Percentiles rank a stretch among this genome's conserved stretches.
Conservation (phyloP, 805 yeast species). For the Cyberlindnera samutprakarnensis region DNA sequence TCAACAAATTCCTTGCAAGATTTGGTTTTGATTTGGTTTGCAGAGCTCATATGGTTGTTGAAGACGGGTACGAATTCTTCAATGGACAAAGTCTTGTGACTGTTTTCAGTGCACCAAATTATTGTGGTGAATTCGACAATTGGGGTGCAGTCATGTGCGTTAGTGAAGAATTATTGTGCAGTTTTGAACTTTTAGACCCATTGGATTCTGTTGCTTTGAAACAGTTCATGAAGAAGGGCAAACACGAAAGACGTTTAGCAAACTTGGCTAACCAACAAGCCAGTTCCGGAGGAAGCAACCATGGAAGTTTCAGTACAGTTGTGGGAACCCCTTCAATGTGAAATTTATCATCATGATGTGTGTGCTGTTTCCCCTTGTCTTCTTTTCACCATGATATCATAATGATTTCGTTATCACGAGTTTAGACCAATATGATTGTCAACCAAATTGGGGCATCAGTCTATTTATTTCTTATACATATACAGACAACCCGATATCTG, state of each 20-base stretch:
- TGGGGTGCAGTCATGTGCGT: constrained; percentile 99
- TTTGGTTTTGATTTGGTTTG: constrained; percentile 80
- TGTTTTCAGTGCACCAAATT: constrained; percentile 97
- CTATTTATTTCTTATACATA: too few relatives aligned
- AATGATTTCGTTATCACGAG: too few relatives aligned
- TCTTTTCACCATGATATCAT: too few relatives aligned
- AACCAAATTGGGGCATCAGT: too few relatives aligned
- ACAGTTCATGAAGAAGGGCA: constrained; percentile 92
- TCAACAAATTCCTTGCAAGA: constrained; percentile 61
- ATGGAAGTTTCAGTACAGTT: neutral
- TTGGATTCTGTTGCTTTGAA: constrained; percentile 88
- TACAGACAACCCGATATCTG: too few relatives aligned
- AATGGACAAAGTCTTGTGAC: constrained; percentile 84
- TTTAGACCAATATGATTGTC: too few relatives aligned
- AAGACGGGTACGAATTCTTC: constrained; percentile 95
- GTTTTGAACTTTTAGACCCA: constrained; percentile 91
- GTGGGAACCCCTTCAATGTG: too few relatives aligned
- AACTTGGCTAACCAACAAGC: too few relatives aligned
- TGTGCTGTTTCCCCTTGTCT: too few relatives aligned
- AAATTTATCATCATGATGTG: too few relatives aligned
- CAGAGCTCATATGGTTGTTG: constrained; percentile 93
- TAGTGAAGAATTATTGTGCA: constrained; percentile 83
- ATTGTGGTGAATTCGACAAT: constrained; percentile 66
- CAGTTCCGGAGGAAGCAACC: neutral
- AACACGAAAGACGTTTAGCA: constrained; percentile 73